phyloP scores from a whole-genome alignment of 176 grass and related monocot genomes.

The Raddia guianensis region DNA sequence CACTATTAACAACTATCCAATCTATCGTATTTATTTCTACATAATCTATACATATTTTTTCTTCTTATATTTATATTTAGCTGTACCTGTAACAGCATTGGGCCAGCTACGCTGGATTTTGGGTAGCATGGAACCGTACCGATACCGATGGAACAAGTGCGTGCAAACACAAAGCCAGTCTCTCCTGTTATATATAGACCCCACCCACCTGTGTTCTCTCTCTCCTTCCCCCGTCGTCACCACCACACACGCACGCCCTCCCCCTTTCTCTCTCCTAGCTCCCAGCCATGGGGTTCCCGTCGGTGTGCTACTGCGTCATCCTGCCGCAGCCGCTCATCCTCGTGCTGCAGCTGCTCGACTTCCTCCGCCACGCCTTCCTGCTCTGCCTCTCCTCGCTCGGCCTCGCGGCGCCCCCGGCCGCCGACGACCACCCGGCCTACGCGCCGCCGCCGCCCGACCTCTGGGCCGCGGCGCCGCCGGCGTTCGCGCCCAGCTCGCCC shows the following conservation, averaged over 20 bases:
- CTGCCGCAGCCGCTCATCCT: conserved; percentile 78
- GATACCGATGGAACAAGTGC: no score
- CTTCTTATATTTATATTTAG: no score
- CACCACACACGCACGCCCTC: not conserved
- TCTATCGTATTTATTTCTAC: no score
- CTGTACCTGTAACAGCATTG: no score
- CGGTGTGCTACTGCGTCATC: conserved; percentile 71
- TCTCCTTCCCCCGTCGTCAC: not conserved
- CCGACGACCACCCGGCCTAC: conserved; percentile 54
- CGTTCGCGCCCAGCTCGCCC: not conserved
- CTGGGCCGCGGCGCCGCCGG: conserved; percentile 10
- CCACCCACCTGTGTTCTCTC: not conserved
- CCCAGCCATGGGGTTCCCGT: conserved; percentile 75
- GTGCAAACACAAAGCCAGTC: not conserved
- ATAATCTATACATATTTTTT: no score
- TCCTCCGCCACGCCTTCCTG: conserved; percentile 53
- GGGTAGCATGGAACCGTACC: no score
- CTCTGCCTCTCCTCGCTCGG: conserved; percentile 58
- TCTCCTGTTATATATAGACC: conserved; percentile 38
- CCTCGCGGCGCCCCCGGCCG: conserved; percentile 29
- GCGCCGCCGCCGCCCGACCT: conserved; percentile 20
- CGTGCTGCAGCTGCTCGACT: conserved; percentile 62
- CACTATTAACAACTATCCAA: no score
- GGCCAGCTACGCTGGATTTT: no score
- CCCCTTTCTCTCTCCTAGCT: conserved; percentile 13